Base-by-base conservation (phyloP, 495 filamentous ascomycete species). In the Penicillium taxi region DNA sequence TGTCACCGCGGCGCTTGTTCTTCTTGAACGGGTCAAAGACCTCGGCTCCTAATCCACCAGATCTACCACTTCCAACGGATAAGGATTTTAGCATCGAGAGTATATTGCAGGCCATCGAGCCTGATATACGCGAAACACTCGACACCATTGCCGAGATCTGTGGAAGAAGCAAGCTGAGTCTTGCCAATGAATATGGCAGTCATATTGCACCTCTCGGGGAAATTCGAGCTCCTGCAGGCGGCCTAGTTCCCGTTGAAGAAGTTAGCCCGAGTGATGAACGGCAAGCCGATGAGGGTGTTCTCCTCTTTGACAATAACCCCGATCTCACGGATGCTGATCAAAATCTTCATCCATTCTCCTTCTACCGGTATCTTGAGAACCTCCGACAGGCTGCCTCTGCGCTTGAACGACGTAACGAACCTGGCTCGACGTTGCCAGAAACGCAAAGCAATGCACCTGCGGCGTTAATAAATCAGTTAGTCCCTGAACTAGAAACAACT, bases 111-210 rank as follows among this genome's bases (percentile, higher is more conserved):
- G 73, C 76, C 24, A 74, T 80, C 35, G 70, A 75, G 36, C 66
- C 74, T 2, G 73, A 80, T 45, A 73, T 78, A 33, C 56, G 67
- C 14, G 48, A 48, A 11, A 75, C 76, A 2, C 59, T 81, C 18
- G 69, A 79, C 39, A 72, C 74, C 4, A 80, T 81, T 39, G 77
- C 77, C 13, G 73, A 80, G 45, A 79, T 81, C 35, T 79, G 72
- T 44, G 77, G 77, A 3, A 64, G 72, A 24, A 80, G 73, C 53
- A 73, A 70, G 42, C 55, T 78, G 39, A 79, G 73, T 47, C 55
- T 81, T 26, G 72, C 77, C 18, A 75, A 80, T 47, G 74, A 80
- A 47, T 79, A 81, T 50, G 69, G 60, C 20, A 77, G 76, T 36
- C 77, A 81, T 47, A 69, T 78, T 18, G 76, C 77, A 6, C 77